Evolutionary conservation across 805 yeast genomes (phyloP).

Genomic region (Aciculoconidium aculeatum): DNA sequence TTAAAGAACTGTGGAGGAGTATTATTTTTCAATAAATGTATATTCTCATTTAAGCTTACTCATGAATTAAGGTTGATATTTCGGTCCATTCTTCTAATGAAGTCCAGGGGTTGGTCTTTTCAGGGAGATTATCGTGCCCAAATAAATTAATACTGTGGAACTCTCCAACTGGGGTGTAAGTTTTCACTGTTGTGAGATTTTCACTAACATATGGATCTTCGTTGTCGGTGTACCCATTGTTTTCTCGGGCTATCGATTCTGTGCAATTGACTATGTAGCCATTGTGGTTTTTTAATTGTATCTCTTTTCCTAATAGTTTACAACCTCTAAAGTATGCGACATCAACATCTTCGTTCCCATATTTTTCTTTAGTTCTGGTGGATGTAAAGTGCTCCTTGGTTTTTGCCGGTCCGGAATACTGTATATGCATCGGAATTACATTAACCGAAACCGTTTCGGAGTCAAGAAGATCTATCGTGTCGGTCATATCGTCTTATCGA

Average conservation of each 20-base stretch:
- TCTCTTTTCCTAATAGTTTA: constrained; percentile 21
- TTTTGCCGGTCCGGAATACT: constrained; percentile 24
- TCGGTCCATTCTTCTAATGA: constrained; percentile 25
- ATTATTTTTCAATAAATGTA: neutral
- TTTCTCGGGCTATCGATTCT: constrained; percentile 6
- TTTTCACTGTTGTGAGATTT: constrained; percentile 16
- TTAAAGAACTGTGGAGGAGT: neutral
- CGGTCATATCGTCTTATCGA: too few species aligned
- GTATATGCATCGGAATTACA: constrained; percentile 12
- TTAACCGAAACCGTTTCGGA: constrained; percentile 9
- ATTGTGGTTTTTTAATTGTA: constrained; percentile 11
- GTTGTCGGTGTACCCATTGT: neutral
- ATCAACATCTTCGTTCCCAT: constrained; percentile 7
- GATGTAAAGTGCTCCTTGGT: constrained; percentile 27
- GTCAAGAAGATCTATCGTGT: too few species aligned
- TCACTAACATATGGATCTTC: constrained; percentile 1
- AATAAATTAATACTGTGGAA: constrained; percentile 16
- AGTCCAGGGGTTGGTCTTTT: constrained; percentile 18
- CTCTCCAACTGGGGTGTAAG: constrained; percentile 14
- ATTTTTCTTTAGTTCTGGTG: constrained; percentile 17
- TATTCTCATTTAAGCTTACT: neutral
- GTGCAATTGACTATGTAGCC: constrained; percentile 25
- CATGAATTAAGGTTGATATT: constrained; percentile 21
- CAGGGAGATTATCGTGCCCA: constrained; percentile 26
- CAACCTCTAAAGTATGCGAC: constrained; percentile 32